These are phyloP conservation scores for Termitomyces sp. DNA, from an alignment of 768 basidiomycete genomes.

Conservation along the genomic window DNA sequence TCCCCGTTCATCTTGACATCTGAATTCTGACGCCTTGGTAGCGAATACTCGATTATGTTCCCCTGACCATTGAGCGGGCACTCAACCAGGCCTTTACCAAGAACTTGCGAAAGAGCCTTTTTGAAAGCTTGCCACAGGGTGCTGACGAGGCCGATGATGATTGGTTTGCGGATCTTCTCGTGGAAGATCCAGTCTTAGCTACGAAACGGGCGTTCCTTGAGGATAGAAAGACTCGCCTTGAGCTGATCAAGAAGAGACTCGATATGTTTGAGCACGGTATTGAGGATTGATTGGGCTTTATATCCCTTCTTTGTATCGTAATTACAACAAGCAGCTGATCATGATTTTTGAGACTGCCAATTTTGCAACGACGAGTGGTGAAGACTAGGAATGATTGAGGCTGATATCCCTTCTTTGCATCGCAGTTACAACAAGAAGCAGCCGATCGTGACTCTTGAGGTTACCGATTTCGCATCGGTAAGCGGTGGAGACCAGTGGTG, in stretches of 20 bases:
- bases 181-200: conserved; percentile 38
- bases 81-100: conserved; percentile 40
- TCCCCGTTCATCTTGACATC: no score
- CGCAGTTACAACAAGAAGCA: no score
- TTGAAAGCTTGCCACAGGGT: conserved; percentile 23
- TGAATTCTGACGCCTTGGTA: conserved; percentile 19
- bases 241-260: conserved; percentile 33
- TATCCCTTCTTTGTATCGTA: neutral
- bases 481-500: no score
- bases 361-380: no score
- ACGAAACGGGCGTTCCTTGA: conserved; percentile 29
- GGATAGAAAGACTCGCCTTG: conserved; percentile 16
- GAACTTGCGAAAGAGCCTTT: conserved; percentile 33
- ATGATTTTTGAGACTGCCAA: no score
- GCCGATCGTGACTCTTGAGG: no score
- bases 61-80: conserved; percentile 45
- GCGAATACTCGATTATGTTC: conserved; percentile 57
- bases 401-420: no score
- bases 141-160: conserved; percentile 10
- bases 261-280: conserved; percentile 19
- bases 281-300: neutral
- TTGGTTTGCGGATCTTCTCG: conserved; percentile 30
- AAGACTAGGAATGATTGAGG: no score
- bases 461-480: no score
- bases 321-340: no score